A percentile compares a stretch with the other conserved stretches of the same genome.
Evolutionary conservation across 2,329 filamentous ascomycete species (phyloP).

Genomic region (Talaromyces atroroseus): DNA sequence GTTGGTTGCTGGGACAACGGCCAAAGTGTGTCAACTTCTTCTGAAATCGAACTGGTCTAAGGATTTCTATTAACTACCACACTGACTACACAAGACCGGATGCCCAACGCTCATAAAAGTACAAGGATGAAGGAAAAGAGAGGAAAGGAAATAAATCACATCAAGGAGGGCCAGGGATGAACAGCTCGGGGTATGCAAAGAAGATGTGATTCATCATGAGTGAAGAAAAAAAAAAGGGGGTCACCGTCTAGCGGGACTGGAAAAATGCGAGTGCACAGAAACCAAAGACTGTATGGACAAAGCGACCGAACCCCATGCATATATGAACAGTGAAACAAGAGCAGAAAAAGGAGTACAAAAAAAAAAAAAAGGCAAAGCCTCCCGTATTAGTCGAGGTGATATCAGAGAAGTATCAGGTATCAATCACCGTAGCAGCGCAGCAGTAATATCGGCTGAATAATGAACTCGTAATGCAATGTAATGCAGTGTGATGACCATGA

Average conservation of each 20-base stretch:
- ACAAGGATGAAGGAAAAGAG: neutral
- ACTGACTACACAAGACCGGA: neutral
- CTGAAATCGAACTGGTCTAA: neutral
- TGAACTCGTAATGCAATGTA: neutral
- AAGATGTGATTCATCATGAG: neutral
- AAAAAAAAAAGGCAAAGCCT: neutral
- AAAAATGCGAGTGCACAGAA: neutral
- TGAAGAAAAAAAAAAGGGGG: neutral
- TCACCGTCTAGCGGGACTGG: slow-evolving; percentile 4
- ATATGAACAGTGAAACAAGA: neutral
- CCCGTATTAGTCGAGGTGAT: neutral
- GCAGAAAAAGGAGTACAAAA: neutral
- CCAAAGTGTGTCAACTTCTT: neutral
- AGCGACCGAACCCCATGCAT: slow-evolving; percentile 7
- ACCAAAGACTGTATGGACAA: neutral
- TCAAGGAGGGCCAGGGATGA: neutral
- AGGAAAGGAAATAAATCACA: neutral
- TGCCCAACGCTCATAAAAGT: neutral
- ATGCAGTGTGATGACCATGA: neutral
- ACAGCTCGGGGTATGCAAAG: neutral
- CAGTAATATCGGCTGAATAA: neutral
- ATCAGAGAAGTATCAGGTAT: neutral
- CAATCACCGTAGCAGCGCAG: neutral
- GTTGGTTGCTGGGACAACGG: neutral
- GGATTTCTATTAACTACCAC: neutral